These are phyloP conservation scores for Mentha longifolia DNA, from an alignment of 257 asterid genomes.

Conservation along the genomic window DNA sequence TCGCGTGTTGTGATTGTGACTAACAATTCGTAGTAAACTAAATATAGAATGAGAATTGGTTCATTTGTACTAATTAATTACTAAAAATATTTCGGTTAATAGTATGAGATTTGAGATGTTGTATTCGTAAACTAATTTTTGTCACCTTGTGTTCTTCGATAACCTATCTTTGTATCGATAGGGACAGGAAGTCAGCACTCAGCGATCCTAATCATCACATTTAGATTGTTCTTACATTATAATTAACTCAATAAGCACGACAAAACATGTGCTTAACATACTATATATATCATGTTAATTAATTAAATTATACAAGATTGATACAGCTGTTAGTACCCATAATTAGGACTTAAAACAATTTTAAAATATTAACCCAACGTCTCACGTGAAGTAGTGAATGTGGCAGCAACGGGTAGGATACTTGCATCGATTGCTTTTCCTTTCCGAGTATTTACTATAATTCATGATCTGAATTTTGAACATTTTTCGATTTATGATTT, in stretches of 20 bases:
- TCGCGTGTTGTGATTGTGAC: background rate
- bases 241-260: background rate
- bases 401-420: background rate
- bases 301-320: background rate
- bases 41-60: too few species aligned
- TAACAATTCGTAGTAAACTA: too few species aligned
- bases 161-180: background rate
- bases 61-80: too few species aligned
- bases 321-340: background rate
- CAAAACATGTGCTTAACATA: constrained; percentile 4
- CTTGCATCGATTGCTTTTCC: background rate
- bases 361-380: background rate
- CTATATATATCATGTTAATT: background rate
- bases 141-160: background rate
- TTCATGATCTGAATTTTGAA: too few species aligned
- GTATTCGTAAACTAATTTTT: background rate
- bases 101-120: background rate
- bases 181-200: constrained; percentile 2
- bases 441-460: too few species aligned
- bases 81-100: background rate
- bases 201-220: constrained; percentile 8
- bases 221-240: constrained; percentile 6
- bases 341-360: background rate
- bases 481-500: too few species aligned
- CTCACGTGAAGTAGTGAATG: background rate